Evolutionary conservation across 2,329 filamentous ascomycete species (phyloP), one percentile per base, ranked within the genome.

Genomic region (Botrytis byssoidea): DNA sequence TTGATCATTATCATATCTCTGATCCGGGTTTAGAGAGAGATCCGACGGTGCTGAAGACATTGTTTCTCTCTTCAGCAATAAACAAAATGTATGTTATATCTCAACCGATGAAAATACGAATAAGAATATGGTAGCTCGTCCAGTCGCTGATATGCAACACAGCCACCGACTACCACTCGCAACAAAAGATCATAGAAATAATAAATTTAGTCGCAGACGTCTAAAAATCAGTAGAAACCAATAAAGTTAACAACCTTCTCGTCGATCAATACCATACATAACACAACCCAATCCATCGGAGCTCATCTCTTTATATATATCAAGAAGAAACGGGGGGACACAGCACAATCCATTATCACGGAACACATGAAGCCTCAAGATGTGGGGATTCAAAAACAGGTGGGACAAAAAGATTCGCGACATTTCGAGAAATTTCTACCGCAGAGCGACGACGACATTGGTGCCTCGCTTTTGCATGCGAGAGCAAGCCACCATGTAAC

Each of bases 21-120:
- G 44, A 40, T 51, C 63, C 42, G 70, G 60, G 8, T 37, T 57
- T 2, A 72, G 46, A 29, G 70, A 72, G 29, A 72, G 70, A 55
- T 72, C 70, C 10, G 60, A 72, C 14, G 60, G 42, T 12, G 60
- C 60, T n/a, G 70, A 66, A 20, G 70, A 72, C 60, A 72, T 72
- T 16, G 14, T 66, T 12, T 51, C 32, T 22, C 7, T 51, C 25
- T 35, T 32, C 14, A 40, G 20, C 3, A 51, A 37, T 20, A 20
- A 20, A 29, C 16, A 67, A 51, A 22, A 37, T 18, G 4, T 18
- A 63, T 18, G 9, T 40, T n/a, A n/a, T n/a, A 63, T 16, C 22
- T 25, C 8, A n/a, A 16, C 1, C 32, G 4, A 7, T 16, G 42
- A 25, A 18, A 40, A 18, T n/a, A 63, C 14, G 35, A 67, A n/a